These are phyloP conservation scores for Sanghuangporus weigelae DNA, from an alignment of 1,284 basidiomycete genomes.

Conservation along the genomic window DNA sequence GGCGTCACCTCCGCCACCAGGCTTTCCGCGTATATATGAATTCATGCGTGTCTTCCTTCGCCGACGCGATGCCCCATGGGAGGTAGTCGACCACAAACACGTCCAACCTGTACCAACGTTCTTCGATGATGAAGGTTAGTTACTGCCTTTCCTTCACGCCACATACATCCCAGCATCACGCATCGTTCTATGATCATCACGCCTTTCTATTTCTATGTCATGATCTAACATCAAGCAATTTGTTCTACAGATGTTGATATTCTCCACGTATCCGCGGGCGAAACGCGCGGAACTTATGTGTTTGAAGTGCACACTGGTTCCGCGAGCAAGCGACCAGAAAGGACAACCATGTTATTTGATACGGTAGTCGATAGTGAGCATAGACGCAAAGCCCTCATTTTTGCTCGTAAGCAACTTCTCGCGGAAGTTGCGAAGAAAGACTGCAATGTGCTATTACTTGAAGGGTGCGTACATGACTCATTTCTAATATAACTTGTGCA, in stretches of 20 bases:
- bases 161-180: not conserved
- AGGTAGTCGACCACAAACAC: slow-evolving; percentile 61
- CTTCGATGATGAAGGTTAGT: slow-evolving; percentile 54
- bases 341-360: not conserved
- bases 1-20: not conserved
- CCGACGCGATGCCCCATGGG: slow-evolving; percentile 53
- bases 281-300: slow-evolving; percentile 55
- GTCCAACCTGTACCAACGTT: slow-evolving; percentile 62
- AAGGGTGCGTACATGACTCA: slow-evolving; percentile 46
- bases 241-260: slow-evolving; percentile 52
- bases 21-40: slow-evolving; percentile 15
- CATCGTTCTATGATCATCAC: slow-evolving; percentile 12
- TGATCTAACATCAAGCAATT: slow-evolving; percentile 10
- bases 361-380: not conserved
- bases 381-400: slow-evolving; percentile 45
- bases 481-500: slow-evolving; percentile 3
- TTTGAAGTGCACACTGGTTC: slow-evolving; percentile 42
- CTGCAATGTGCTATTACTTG: slow-evolving; percentile 58
- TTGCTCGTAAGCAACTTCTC: slow-evolving; percentile 59
- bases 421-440: slow-evolving; percentile 49
- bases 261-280: slow-evolving; percentile 41
- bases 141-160: not conserved
- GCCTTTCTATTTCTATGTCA: not conserved
- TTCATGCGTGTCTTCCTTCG: slow-evolving; percentile 14
- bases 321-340: not conserved